phyloP scores from a whole-genome alignment of 2,329 filamentous ascomycete species.

The Aureobasidium pullulans region DNA sequence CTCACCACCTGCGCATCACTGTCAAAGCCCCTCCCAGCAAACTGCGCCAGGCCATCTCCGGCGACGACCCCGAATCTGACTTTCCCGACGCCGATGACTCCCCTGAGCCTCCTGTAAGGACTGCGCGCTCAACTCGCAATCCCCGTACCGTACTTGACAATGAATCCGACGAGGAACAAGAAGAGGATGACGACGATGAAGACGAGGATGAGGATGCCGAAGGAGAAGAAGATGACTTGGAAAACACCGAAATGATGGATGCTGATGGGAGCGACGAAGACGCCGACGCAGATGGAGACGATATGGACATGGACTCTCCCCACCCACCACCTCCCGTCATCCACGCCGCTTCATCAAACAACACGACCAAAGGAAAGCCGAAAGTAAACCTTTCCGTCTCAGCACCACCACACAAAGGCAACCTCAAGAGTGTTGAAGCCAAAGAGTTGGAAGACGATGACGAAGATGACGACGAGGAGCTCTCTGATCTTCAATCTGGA shows the following conservation, averaged over 20 bases:
- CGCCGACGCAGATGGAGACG: constrained; percentile 31
- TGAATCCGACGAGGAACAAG: constrained; percentile 28
- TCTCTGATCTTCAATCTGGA: constrained; percentile 32
- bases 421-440: constrained; percentile 39
- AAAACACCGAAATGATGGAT: constrained; percentile 35
- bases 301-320: constrained; percentile 25
- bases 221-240: constrained; percentile 22
- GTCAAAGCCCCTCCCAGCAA: constrained; percentile 44
- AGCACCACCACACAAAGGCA: constrained; percentile 20
- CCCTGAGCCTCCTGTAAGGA: constrained; percentile 23
- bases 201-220: constrained; percentile 21
- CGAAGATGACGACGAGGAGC: constrained; percentile 26
- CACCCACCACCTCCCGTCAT: constrained; percentile 30
- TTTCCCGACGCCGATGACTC: constrained; percentile 24
- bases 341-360: constrained; percentile 17
- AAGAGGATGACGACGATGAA: constrained; percentile 19
- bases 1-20: constrained; percentile 36
- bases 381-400: constrained; percentile 26
- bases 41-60: constrained; percentile 40
- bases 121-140: constrained; percentile 27
- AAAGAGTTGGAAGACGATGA: constrained; percentile 44
- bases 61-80: constrained; percentile 26
- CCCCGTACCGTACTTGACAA: constrained; percentile 24
- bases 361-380: constrained; percentile 16
- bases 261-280: constrained; percentile 28